phyloP scores from a whole-genome alignment of 495 filamentous ascomycete species.

The Penicillium simplicissimum region DNA sequence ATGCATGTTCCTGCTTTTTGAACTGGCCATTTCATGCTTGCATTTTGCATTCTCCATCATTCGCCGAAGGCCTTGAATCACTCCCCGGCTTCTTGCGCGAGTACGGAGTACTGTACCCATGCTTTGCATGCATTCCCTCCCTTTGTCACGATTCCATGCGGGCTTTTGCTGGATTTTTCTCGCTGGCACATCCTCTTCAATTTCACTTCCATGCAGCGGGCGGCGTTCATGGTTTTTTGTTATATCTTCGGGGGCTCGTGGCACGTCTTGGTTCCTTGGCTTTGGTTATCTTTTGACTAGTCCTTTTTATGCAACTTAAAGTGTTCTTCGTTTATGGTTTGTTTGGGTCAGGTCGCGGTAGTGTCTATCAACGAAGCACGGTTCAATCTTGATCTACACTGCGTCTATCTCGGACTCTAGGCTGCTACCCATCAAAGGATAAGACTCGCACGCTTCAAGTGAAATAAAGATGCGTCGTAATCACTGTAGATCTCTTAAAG shows the following conservation, averaged over 20 bases:
- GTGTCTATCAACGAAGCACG: conserved; percentile 10
- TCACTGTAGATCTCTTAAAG: not conserved
- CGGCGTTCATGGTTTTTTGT: conserved; percentile 26
- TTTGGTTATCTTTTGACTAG: conserved; percentile 1
- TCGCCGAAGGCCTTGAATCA: conserved; percentile 15
- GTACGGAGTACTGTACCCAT: not conserved
- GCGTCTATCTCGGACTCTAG: conserved; percentile 3
- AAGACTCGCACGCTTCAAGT: not conserved
- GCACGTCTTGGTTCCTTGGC: conserved; percentile 5
- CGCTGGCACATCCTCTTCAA: conserved; percentile 14
- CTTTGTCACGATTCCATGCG: conserved; percentile 13
- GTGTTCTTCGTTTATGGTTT: not conserved
- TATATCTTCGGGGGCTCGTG: conserved; percentile 5
- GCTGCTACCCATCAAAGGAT: not conserved
- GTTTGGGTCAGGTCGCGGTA: conserved; percentile 3
- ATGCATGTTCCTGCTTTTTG: conserved; percentile 5
- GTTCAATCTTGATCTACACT: conserved; percentile 14
- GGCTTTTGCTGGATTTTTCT: conserved; percentile 10
- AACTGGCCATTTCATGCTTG: conserved; percentile 16
- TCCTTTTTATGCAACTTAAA: conserved; percentile 3
- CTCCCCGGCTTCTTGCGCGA: not conserved
- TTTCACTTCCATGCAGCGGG: conserved; percentile 28
- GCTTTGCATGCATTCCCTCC: conserved; percentile 6
- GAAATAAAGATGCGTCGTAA: not conserved
- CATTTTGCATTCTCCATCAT: conserved; percentile 25